Conservation (phyloP, 139 green algal species). For the Chlorella sorokiniana region DNA sequence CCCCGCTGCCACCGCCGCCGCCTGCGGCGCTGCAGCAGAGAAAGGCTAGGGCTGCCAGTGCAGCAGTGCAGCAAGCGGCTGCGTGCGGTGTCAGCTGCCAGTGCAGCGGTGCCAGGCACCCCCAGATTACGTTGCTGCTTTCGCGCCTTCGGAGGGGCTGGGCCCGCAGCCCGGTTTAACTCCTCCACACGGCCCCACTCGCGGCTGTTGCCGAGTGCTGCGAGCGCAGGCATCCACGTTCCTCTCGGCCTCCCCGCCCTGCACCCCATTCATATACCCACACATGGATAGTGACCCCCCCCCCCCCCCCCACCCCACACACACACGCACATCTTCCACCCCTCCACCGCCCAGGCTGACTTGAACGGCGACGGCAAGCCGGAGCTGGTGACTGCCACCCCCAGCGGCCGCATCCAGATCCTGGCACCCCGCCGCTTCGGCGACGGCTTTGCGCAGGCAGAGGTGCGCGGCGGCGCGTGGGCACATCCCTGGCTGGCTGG, state of each 20-base stretch:
- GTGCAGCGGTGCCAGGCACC: too few species aligned
- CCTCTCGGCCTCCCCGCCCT: too few species aligned
- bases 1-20: neutral
- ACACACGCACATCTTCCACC: neutral
- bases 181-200: too few species aligned
- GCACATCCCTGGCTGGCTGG: too few species aligned
- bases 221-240: too few species aligned
- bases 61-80: too few species aligned
- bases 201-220: too few species aligned
- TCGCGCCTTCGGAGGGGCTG: neutral
- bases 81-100: too few species aligned
- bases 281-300: neutral
- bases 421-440: conserved; percentile 62
- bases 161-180: too few species aligned
- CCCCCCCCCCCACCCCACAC: neutral
- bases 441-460: conserved; percentile 78
- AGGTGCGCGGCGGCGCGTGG: too few species aligned
- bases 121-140: too few species aligned
- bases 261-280: too few species aligned
- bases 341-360: conserved; percentile 65
- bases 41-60: neutral
- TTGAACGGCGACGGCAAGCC: conserved; percentile 94
- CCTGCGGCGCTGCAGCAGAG: neutral
- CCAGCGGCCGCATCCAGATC: conserved; percentile 73
- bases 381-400: conserved; percentile 85